phyloP scores from a whole-genome alignment of 768 basidiomycete species.

The Termitomyces sp. region DNA sequence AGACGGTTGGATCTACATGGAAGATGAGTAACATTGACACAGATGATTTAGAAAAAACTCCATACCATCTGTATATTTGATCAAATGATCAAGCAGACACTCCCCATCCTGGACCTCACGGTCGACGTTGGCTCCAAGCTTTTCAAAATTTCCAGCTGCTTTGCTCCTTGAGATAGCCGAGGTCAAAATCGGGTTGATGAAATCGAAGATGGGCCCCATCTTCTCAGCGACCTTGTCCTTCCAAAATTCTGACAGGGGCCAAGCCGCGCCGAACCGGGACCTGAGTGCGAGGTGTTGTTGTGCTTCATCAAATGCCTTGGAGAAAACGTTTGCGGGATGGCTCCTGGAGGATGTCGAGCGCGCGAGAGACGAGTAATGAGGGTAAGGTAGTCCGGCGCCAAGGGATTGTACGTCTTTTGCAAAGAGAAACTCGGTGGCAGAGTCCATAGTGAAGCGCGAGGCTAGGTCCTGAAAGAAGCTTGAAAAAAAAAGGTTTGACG shows the following conservation, averaged over 20 bases:
- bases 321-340: constrained; percentile 40
- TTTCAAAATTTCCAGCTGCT: constrained; percentile 6
- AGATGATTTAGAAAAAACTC: constrained; percentile 3
- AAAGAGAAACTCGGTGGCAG: constrained; percentile 59
- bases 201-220: constrained; percentile 43
- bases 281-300: constrained; percentile 35
- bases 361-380: constrained; percentile 24
- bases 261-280: constrained; percentile 29
- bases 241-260: constrained; percentile 52
- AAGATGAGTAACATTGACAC: neutral
- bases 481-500: neutral
- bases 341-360: constrained; percentile 19
- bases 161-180: constrained; percentile 36
- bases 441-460: constrained; percentile 55
- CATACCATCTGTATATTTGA: constrained; percentile 46
- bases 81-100: constrained; percentile 44
- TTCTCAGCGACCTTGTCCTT: constrained; percentile 38
- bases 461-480: constrained; percentile 30
- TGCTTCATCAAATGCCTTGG: constrained; percentile 42
- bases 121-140: constrained; percentile 19
- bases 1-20: constrained; percentile 24
- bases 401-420: constrained; percentile 47
- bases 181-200: constrained; percentile 49
- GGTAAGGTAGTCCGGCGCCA: constrained; percentile 45
- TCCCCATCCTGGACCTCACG: constrained; percentile 30